Evolutionary conservation across 768 basidiomycete species (phyloP), one percentile per base, ranked within the genome.

Genomic region (Panellus pusillus): DNA sequence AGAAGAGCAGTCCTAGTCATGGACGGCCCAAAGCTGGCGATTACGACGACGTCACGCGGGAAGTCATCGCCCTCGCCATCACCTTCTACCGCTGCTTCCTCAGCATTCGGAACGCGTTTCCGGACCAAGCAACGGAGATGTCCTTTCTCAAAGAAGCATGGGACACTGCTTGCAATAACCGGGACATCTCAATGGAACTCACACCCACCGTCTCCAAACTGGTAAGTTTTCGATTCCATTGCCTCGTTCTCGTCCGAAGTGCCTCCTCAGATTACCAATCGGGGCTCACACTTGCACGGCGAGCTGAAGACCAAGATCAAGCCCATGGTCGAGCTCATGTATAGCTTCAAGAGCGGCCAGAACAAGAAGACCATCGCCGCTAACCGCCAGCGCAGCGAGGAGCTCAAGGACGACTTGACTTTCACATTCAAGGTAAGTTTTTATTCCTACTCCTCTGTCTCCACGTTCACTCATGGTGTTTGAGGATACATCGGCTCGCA

Each of bases 261-360:
- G 9, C n/a, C n/a, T n/a, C n/a, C 1, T 3, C 41, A 58, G 57
- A 50, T 50, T 9, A 24, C 54, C 5, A 18, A 9, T 24, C 57
- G 63, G n/a, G 57, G 40, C 0, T 55, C 58, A 0, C 63, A 64
- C 12, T 12, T 59, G 13, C 62, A 56, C 8, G 58, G 65, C 8
- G 58, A 61, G 44, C 45, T 54, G n/a, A 65, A 63, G 52, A 55
- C 57, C 14, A 63, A 61, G 43, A 44, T 50, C 3, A 13, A 31
- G 19, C 39, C 57, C 1, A 37, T 58, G 5, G 50, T 56, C 8
- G 62, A 56, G 31, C 32, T 40, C 17, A 27, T 46, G 1, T 62
- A 53, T 20, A 54, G 50, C 39, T 63, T 64, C 39, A 45, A 51
- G 4, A 52, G 28, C 27, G 61, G 61, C 24, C 28, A 52, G 1